Conservation (phyloP, 2,329 filamentous ascomycete genomes). For the Amylocarpus encephaloides region DNA sequence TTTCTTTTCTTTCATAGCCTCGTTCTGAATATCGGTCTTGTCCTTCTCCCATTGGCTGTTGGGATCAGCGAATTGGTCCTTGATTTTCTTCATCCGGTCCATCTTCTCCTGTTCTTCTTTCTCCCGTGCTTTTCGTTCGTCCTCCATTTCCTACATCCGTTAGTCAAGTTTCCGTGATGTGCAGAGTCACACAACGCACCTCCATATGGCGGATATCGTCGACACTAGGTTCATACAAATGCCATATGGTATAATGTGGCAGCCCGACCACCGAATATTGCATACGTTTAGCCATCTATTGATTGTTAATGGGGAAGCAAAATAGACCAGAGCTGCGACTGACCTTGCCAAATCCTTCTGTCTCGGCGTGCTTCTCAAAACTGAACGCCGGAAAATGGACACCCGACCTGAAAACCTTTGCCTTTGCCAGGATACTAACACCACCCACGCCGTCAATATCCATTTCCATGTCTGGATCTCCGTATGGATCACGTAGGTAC, state of each 20-base stretch:
- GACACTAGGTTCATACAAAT: slow-evolving; percentile 97
- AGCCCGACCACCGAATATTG: slow-evolving; percentile 89
- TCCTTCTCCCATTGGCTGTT: slow-evolving; percentile 85
- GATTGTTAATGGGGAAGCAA: slow-evolving; percentile 9
- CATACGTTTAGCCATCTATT: slow-evolving; percentile 94
- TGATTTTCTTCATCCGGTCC: slow-evolving; percentile 69
- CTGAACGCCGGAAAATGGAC: slow-evolving; percentile 98
- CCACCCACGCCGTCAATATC: slow-evolving; percentile 97
- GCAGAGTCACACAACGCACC: slow-evolving; percentile 36
- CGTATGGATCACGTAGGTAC: slow-evolving; percentile 92
- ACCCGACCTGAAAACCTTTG: slow-evolving; percentile 86
- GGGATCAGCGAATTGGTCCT: slow-evolving; percentile 71
- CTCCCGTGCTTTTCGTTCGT: slow-evolving; percentile 73
- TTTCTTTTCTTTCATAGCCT: slow-evolving; percentile 51
- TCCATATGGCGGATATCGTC: slow-evolving; percentile 98
- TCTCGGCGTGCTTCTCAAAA: slow-evolving; percentile 97
- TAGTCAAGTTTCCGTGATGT: slow-evolving; percentile 15
- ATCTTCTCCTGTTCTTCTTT: slow-evolving; percentile 69
- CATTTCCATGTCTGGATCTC: slow-evolving; percentile 99
- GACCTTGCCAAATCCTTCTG: slow-evolving; percentile 97
- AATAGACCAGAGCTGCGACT: slow-evolving; percentile 17
- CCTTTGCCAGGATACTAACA: slow-evolving; percentile 95
- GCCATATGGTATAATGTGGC: slow-evolving; percentile 98
- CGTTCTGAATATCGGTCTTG: slow-evolving; percentile 68
- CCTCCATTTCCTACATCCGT: slow-evolving; percentile 75